Conservation (phyloP, 176 grass and related monocot species). For the Carex littledalei region DNA sequence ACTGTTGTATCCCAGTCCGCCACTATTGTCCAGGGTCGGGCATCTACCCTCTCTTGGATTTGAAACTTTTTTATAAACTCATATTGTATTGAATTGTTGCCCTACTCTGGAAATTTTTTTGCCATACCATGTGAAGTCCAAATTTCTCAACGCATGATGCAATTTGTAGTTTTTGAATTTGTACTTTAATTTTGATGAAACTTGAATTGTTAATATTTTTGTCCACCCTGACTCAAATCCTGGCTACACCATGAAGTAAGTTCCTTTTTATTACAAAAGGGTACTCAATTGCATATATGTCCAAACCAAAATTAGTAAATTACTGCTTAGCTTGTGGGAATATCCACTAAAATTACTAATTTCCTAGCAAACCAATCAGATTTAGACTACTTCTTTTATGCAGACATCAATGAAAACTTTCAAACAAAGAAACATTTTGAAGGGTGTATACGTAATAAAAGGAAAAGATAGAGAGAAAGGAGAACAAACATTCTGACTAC, state of each 20-base stretch:
- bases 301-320: background rate
- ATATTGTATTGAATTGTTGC: too few species aligned
- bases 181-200: too few species aligned
- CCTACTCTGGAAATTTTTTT: too few species aligned
- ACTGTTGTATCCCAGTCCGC: background rate
- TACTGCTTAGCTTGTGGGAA: background rate
- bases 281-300: background rate
- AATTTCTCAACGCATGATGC: too few species aligned
- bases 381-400: background rate
- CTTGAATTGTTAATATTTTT: too few species aligned
- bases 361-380: background rate
- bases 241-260: background rate
- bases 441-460: background rate
- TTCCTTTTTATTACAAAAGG: background rate
- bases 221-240: too few species aligned
- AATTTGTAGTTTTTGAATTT: too few species aligned
- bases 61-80: too few species aligned
- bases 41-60: too few species aligned
- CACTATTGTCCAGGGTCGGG: too few species aligned
- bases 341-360: background rate
- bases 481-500: constrained; percentile 16
- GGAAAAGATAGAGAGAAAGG: background rate
- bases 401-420: too few species aligned
- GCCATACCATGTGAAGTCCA: too few species aligned
- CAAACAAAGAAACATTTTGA: background rate